Evolutionary conservation across 192 early-diverging fungal species (phyloP).

Genomic region (Gonapodya sp.): DNA sequence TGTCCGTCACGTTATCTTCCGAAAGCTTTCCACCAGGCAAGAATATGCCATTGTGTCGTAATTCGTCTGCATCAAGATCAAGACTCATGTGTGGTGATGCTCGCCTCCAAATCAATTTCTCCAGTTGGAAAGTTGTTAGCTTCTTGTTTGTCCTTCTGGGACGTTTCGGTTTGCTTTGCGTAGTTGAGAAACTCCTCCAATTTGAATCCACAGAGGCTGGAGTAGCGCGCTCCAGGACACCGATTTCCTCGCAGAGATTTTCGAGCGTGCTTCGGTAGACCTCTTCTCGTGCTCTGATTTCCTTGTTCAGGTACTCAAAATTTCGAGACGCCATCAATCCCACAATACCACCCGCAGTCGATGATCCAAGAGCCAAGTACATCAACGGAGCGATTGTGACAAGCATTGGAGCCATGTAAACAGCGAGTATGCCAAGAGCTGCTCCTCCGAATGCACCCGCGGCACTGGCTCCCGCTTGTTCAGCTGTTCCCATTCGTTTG

Average conservation of each 20-base stretch:
- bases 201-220: not conserved
- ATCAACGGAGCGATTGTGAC: not conserved
- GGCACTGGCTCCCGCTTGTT: not conserved
- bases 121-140: not conserved
- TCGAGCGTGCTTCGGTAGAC: not conserved
- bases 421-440: not conserved
- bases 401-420: not conserved
- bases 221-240: not conserved
- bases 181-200: not conserved
- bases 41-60: not conserved
- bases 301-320: not conserved
- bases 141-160: not conserved
- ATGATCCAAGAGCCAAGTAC: not conserved
- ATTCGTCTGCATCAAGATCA: not conserved
- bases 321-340: not conserved
- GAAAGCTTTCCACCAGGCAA: not conserved
- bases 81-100: not conserved
- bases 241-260: not conserved
- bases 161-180: not conserved
- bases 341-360: not conserved
- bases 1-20: not conserved
- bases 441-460: not conserved
- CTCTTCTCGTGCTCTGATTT: not conserved
- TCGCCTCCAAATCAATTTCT: not conserved
- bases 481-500: not conserved